Evolutionary conservation across 2,329 filamentous ascomycete genomes (phyloP).

Genomic region (Colletotrichum sp.): DNA sequence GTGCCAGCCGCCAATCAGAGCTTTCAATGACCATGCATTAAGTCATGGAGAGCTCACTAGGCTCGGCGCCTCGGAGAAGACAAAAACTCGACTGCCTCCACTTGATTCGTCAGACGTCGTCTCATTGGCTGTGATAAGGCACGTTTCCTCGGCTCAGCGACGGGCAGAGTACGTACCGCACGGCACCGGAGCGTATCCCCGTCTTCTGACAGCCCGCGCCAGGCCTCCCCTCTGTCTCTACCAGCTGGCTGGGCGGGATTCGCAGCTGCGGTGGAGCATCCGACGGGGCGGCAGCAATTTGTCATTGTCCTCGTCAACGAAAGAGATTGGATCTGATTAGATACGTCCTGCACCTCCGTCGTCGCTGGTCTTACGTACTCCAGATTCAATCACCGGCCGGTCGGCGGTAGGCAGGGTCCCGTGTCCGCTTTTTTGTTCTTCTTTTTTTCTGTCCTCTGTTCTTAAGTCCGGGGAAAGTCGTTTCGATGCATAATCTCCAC

Average conservation of each 20-base stretch:
- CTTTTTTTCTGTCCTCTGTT: background rate
- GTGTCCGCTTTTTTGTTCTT: background rate
- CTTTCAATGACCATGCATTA: slow-evolving; percentile 19
- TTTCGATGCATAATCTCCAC: background rate
- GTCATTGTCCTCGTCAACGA: background rate
- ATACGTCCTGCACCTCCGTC: background rate
- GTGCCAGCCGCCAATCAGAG: slow-evolving; percentile 11
- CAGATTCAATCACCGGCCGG: background rate
- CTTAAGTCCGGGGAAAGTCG: background rate
- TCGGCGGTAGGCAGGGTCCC: background rate
- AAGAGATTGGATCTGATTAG: slow-evolving; percentile 18
- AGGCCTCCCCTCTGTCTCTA: background rate
- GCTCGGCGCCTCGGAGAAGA: slow-evolving; percentile 24
- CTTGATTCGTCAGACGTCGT: background rate
- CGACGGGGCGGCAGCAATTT: slow-evolving; percentile 1
- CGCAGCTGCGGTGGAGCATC: background rate
- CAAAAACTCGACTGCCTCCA: slow-evolving; percentile 1
- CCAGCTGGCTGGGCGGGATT: slow-evolving; percentile 3
- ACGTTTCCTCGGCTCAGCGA: background rate
- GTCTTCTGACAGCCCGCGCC: background rate
- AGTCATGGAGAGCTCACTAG: slow-evolving; percentile 9
- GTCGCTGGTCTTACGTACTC: background rate
- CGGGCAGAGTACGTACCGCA: background rate
- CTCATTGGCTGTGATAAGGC: background rate
- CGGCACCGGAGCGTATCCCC: background rate